These are phyloP conservation scores for Tuber borchii DNA, from an alignment of 495 filamentous ascomycete genomes.

Conservation along the genomic window DNA sequence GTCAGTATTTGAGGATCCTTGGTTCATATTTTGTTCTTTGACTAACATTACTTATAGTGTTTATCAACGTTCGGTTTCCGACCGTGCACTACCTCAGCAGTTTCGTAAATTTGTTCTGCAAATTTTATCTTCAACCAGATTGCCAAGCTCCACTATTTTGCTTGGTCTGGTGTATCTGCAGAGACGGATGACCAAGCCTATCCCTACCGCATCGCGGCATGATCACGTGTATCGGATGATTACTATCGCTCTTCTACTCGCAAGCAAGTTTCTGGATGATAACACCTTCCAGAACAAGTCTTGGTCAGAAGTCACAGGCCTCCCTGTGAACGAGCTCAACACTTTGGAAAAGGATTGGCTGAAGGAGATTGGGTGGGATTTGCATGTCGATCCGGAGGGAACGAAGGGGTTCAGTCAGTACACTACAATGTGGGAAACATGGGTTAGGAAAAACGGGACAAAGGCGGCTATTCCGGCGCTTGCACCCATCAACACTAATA, in stretches of 20 bases:
- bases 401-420: constrained; percentile 77
- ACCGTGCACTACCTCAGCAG: constrained; percentile 53
- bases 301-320: constrained; percentile 96
- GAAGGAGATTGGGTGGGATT: constrained; percentile 69
- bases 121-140: constrained; percentile 86
- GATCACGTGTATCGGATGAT: constrained; percentile 81
- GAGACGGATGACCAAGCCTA: constrained; percentile 69
- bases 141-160: constrained; percentile 91
- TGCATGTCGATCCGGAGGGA: constrained; percentile 79
- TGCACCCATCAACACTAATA: constrained; percentile 64
- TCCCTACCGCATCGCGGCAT: constrained; percentile 49
- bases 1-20: constrained; percentile 50
- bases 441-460: constrained; percentile 58
- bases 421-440: constrained; percentile 76
- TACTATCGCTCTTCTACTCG: constrained; percentile 78
- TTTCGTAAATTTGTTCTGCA: constrained; percentile 94
- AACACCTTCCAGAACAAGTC: constrained; percentile 99
- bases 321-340: constrained; percentile 81
- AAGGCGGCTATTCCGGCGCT: constrained; percentile 54
- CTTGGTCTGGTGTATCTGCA: constrained; percentile 87
- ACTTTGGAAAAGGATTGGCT: constrained; percentile 89
- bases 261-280: constrained; percentile 97
- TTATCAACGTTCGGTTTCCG: constrained; percentile 43
- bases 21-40: background rate
- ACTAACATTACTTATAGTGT: constrained; percentile 65